Evolutionary conservation across 441 rosid species (phyloP).

Genomic region (Pelargonium australe): DNA sequence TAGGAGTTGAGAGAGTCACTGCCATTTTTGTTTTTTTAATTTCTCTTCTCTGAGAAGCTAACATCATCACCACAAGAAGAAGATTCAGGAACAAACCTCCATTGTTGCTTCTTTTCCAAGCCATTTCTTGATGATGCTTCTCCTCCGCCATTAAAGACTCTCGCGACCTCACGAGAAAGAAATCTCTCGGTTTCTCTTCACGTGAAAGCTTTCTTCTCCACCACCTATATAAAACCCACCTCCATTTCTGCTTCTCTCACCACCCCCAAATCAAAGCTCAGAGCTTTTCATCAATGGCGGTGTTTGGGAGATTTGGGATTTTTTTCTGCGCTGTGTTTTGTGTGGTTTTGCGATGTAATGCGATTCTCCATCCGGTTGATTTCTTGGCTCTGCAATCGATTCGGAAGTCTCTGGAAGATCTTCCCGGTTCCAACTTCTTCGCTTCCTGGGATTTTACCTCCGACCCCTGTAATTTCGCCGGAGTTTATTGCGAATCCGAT

Average conservation of each 20-base stretch:
- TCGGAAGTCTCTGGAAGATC: not conserved
- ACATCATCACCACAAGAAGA: not conserved
- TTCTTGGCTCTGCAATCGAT: slow-evolving; percentile 5
- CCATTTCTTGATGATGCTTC: not conserved
- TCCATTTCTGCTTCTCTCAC: not conserved
- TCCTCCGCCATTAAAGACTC: not conserved
- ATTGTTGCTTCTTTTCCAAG: slow-evolving; percentile 3
- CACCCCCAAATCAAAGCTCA: not conserved
- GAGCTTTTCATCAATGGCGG: not conserved
- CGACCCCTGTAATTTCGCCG: not conserved
- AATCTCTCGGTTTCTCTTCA: not conserved
- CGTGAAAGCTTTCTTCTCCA: not conserved
- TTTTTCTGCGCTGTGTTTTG: not conserved
- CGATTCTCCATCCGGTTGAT: not conserved
- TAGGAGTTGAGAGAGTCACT: not conserved
- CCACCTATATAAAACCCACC: not conserved
- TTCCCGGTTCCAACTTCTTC: not conserved
- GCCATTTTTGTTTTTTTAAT: too few relatives aligned
- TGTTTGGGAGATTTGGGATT: not conserved
- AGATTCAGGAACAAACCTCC: not conserved
- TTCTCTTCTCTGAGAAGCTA: not conserved
- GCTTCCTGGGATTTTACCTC: slow-evolving; percentile 5
- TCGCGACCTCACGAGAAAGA: not conserved
- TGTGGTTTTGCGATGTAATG: not conserved
- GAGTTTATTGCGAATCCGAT: slow-evolving; percentile 46